phyloP scores from a whole-genome alignment of 2,329 filamentous ascomycete species.

The Pezicula rhizophila region DNA sequence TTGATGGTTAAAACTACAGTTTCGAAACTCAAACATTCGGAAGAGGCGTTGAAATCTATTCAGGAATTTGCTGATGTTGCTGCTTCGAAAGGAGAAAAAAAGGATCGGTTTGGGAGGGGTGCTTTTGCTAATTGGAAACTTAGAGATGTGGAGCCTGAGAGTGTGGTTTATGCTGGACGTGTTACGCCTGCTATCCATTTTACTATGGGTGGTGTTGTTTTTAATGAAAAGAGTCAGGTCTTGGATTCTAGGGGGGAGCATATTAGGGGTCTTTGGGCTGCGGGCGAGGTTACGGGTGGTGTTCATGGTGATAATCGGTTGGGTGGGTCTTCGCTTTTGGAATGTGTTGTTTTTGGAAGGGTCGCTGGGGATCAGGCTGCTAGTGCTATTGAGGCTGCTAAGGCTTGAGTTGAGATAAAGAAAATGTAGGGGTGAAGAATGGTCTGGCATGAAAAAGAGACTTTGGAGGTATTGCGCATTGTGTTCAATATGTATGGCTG shows the following conservation, averaged over 20 bases:
- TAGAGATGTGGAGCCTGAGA: constrained; percentile 41
- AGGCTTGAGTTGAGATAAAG: too few relatives aligned
- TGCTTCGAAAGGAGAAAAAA: constrained; percentile 23
- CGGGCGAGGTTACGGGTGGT: constrained; percentile 59
- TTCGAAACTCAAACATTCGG: constrained; percentile 34
- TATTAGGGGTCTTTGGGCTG: constrained; percentile 53
- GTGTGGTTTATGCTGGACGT: constrained; percentile 49
- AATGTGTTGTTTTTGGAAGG: constrained; percentile 59
- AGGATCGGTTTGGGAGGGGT: constrained; percentile 41
- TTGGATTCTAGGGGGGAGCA: constrained; percentile 35
- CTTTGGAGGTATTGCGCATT: too few relatives aligned
- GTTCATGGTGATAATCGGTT: constrained; percentile 58
- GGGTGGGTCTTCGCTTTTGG: constrained; percentile 54
- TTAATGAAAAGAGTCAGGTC: constrained; percentile 47
- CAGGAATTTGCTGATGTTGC: constrained; percentile 43
- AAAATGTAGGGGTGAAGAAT: too few relatives aligned
- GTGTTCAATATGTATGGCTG: too few relatives aligned
- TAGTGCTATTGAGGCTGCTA: background rate
- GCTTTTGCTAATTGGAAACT: constrained; percentile 52
- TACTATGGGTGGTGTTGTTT: constrained; percentile 59
- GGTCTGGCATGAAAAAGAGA: too few relatives aligned
- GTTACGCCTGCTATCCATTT: constrained; percentile 62
- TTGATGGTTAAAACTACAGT: constrained; percentile 51
- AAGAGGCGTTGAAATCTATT: constrained; percentile 35
- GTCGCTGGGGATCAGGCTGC: constrained; percentile 47